These are phyloP conservation scores for Tricladium varicosporioides DNA, from an alignment of 2,329 filamentous ascomycete genomes.

Conservation along the genomic window DNA sequence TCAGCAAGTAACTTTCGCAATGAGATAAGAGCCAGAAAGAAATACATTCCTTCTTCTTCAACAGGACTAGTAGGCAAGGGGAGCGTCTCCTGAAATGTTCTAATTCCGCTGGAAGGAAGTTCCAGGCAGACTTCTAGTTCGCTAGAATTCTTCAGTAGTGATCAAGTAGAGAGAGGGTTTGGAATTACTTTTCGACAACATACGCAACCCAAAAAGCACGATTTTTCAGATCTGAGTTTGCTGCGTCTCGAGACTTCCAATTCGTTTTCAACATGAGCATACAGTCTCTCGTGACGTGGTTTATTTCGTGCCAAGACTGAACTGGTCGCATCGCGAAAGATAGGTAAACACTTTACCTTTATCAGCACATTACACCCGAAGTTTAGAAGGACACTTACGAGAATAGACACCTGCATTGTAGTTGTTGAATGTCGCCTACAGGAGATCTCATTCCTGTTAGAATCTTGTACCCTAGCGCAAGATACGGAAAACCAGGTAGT, in stretches of 20 bases:
- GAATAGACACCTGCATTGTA: neutral
- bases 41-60: neutral
- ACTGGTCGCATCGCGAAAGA: neutral
- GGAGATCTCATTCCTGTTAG: neutral
- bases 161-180: neutral
- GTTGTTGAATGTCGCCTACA: neutral
- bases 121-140: neutral
- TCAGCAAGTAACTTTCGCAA: neutral
- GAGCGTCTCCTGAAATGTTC: conserved; percentile 1
- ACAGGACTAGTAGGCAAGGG: neutral
- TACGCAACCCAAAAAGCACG: neutral
- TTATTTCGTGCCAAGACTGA: neutral
- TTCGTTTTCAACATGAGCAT: neutral
- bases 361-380: neutral
- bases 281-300: neutral
- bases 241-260: neutral
- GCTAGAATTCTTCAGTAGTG: neutral
- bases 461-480: neutral
- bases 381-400: neutral
- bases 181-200: conserved; percentile 1
- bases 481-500: neutral
- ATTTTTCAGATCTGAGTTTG: neutral
- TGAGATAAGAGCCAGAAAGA: conserved; percentile 1
- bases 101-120: neutral
- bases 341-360: neutral